Percentiles rank a stretch among this genome's conserved stretches.
Conservation (phyloP, 192 early-diverging fungal genomes). For the Spinellus fusiger region DNA sequence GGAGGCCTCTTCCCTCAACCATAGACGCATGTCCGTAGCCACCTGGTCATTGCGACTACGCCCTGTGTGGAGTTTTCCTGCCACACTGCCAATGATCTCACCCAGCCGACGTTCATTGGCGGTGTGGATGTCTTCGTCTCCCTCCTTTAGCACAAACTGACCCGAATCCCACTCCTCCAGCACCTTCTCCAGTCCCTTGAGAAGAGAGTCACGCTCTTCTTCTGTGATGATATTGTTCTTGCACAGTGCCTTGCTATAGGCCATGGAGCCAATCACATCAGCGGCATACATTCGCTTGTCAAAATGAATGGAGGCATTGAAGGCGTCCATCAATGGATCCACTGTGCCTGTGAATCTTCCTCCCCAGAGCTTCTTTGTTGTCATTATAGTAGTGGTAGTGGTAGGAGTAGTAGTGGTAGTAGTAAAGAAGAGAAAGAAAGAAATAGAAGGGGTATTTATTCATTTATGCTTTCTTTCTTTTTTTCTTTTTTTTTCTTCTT, state of each 20-base stretch:
- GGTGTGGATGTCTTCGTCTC: conserved; percentile 99
- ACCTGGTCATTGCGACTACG: conserved; percentile 97
- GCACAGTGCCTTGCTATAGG: conserved; percentile 79
- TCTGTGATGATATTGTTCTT: conserved; percentile 69
- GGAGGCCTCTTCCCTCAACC: conserved; percentile 77
- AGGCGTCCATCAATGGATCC: conserved; percentile 94
- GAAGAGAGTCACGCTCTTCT: conserved; percentile 66
- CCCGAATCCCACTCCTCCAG: conserved; percentile 75
- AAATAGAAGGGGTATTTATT: neutral
- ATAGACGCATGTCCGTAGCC: conserved; percentile 95
- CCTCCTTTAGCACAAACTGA: conserved; percentile 61
- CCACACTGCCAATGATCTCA: conserved; percentile 86
- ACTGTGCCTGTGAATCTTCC: conserved; percentile 84
- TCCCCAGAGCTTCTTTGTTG: conserved; percentile 63
- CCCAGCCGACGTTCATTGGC: conserved; percentile 95
- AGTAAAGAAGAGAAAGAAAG: neutral
- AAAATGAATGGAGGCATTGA: conserved; percentile 94
- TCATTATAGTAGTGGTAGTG: neutral
- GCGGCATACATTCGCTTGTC: conserved; percentile 90
- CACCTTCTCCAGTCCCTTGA: conserved; percentile 71
- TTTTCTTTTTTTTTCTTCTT: neutral
- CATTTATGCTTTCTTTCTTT: neutral
- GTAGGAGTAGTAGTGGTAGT: neutral
- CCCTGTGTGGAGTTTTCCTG: conserved; percentile 97
- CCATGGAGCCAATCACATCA: conserved; percentile 83